Evolutionary conservation across 2,329 filamentous ascomycete genomes (phyloP), one percentile per base, ranked within the genome.

Genomic region (Cercospora sesami): DNA sequence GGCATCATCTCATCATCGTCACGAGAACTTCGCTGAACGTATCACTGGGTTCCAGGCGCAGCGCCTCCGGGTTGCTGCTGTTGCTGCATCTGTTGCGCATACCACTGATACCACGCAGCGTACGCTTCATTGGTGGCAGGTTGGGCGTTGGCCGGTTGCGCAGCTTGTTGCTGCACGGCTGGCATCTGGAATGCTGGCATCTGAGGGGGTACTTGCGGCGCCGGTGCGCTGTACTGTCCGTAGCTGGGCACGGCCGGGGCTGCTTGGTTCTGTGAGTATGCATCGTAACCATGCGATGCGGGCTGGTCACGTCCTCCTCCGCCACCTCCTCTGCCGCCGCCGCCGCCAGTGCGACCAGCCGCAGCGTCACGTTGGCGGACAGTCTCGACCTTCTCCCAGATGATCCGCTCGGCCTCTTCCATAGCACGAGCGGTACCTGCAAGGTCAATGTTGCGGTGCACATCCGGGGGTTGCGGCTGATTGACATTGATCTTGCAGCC

Each of bases 401-500:
- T 96, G 53, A 92, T 91, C 74, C 85, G 85, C 82, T 96, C 96
- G 39, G 94, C 94, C 72, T 88, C 87, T 63, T 88, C 87, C 76
- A 97, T 95, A 64, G 91, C 89, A 74, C 92, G 90, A 55, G 87
- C 87, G 42, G 86, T 87, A 70, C 93, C 94, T 71, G 95, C 90
- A 55, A 97, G 85, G 57, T 91, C 92, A 76, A 97, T 96, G 79
- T 96, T 91, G 75, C 93, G 89, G 79, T 95, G 90, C 67, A 89
- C 86, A 77, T 96, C 93, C 60, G 91, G 90, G 16, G 91, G 91
- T 39, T 89, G 90, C 7, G 92, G 90, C 75, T 92, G 91, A 33
- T 92, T 91, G 28, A 97, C 93, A 75, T 97, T 97, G 83, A 97
- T 96, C 83, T 96, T 96, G 86, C 94, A 97, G 57, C 92, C 91